A percentile compares a stretch with the other conserved stretches of the same genome.
Conservation (phyloP, 805 yeast species). For the Yarrowia sp. region DNA sequence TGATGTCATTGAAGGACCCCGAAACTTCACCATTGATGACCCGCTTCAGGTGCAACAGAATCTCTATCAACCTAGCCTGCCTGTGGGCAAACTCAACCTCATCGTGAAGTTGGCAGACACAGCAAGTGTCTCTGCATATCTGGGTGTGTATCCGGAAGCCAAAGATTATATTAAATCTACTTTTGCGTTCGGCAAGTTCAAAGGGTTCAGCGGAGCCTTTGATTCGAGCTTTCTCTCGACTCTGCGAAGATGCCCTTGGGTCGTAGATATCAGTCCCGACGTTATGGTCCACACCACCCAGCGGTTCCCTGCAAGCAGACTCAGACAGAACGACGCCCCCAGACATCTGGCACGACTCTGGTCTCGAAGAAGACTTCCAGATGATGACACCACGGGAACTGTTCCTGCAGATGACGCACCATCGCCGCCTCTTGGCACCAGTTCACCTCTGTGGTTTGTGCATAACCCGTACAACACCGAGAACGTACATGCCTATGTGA, state of each 20-base stretch:
- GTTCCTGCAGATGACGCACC: slow-evolving; percentile 14
- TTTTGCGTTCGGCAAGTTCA: slow-evolving; percentile 18
- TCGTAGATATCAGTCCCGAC: slow-evolving; percentile 14
- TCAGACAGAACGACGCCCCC: slow-evolving; percentile 3
- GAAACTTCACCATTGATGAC: slow-evolving; percentile 10
- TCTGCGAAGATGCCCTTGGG: slow-evolving; percentile 14
- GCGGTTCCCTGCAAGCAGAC: not conserved
- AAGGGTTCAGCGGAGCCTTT: slow-evolving; percentile 14
- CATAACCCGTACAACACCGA: slow-evolving; percentile 18
- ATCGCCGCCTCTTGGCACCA: slow-evolving; percentile 14
- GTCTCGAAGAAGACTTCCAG: slow-evolving; percentile 12
- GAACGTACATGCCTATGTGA: slow-evolving; percentile 63
- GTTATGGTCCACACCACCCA: slow-evolving; percentile 2
- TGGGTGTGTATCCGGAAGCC: slow-evolving; percentile 3
- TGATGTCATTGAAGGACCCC: not conserved
- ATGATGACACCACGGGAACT: not conserved
- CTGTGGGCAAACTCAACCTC: not conserved
- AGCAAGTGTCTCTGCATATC: slow-evolving; percentile 11
- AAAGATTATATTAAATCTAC: slow-evolving; percentile 9
- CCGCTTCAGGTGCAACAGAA: not conserved
- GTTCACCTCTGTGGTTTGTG: slow-evolving; percentile 14
- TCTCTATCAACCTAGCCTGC: not conserved
- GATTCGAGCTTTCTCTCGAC: not conserved
- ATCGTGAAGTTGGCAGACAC: slow-evolving; percentile 19
- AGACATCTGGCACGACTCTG: slow-evolving; percentile 20